phyloP scores from a whole-genome alignment of 2,329 filamentous ascomycete species.

The Beauveria brongniartii region DNA sequence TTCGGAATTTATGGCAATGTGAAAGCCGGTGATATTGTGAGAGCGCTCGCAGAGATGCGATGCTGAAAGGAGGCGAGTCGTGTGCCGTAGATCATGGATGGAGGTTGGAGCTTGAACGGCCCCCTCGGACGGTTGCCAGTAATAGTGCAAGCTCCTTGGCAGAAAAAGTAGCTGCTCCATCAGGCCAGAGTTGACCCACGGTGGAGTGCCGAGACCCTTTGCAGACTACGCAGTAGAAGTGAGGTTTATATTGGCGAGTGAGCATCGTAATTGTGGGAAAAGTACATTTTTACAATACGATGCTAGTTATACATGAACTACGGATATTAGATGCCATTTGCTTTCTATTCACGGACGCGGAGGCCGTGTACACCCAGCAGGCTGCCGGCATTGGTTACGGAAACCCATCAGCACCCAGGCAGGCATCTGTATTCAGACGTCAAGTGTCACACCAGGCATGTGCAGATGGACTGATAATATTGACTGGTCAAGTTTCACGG shows the following conservation, averaged over 20 bases:
- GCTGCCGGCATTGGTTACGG: too few relatives aligned
- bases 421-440: too few relatives aligned
- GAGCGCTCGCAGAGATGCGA: not conserved
- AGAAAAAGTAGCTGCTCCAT: conserved; percentile 2
- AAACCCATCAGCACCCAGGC: too few relatives aligned
- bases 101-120: conserved; percentile 2
- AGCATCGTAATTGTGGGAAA: not conserved
- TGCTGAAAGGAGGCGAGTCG: conserved; percentile 6
- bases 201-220: not conserved
- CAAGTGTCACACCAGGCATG: too few relatives aligned
- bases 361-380: too few relatives aligned
- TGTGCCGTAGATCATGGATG: not conserved
- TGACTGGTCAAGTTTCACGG: too few relatives aligned
- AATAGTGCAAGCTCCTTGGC: not conserved
- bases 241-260: not conserved
- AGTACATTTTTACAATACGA: not conserved
- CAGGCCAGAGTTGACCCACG: conserved; percentile 9
- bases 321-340: too few relatives aligned
- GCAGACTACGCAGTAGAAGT: not conserved
- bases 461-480: too few relatives aligned
- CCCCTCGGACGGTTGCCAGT: not conserved
- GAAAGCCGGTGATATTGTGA: not conserved
- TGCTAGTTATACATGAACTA: too few relatives aligned
- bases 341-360: too few relatives aligned
- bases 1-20: not conserved